These are phyloP conservation scores for Athelia psychrophila DNA, from an alignment of 1,284 basidiomycete species.

Conservation along the genomic window DNA sequence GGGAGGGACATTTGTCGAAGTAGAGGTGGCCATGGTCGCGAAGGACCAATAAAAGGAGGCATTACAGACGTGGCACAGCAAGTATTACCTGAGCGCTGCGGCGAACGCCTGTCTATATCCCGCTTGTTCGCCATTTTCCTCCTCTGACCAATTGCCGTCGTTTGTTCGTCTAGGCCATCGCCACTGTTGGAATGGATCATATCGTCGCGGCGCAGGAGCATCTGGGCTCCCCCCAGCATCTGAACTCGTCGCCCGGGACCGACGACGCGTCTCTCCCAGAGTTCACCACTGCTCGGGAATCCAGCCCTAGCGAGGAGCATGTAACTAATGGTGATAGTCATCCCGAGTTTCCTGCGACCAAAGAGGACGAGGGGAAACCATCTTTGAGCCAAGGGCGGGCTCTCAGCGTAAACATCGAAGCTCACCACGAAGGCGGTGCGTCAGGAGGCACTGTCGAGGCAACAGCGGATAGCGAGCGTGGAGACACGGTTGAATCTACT, in stretches of 20 bases:
- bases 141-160: no score
- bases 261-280: neutral
- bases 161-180: no score
- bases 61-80: no score
- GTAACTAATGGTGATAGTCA: neutral
- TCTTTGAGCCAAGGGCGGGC: neutral
- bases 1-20: constrained; percentile 35
- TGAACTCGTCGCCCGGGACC: neutral
- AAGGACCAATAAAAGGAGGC: no score
- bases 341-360: neutral
- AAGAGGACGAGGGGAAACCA: neutral
- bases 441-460: neutral
- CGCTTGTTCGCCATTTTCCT: no score
- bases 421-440: neutral
- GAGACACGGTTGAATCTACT: neutral
- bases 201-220: neutral
- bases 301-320: neutral
- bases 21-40: no score
- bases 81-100: no score
- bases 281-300: no score
- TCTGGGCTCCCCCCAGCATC: neutral
- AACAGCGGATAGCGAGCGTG: neutral
- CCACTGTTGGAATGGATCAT: neutral
- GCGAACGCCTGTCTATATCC: no score
- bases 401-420: neutral